Percentiles rank a stretch among this genome's conserved stretches.
Conservation (phyloP, 768 basidiomycete genomes). For the Auricularia sp. region DNA sequence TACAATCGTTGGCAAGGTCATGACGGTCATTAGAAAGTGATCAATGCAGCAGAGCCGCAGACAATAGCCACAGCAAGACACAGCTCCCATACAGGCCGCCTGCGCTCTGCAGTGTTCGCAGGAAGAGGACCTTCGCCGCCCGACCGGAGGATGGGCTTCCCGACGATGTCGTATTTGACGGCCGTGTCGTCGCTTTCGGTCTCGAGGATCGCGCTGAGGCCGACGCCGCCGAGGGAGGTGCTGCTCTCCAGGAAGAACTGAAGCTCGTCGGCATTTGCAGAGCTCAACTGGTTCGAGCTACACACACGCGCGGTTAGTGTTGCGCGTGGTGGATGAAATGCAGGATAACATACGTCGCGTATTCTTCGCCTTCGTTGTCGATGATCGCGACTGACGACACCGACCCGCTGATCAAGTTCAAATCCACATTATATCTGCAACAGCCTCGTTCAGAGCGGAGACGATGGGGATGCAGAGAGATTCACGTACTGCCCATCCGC, state of each 20-base stretch:
- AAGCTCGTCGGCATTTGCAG: background rate
- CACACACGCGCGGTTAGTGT: background rate
- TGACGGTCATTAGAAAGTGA: no score
- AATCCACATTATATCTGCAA: background rate
- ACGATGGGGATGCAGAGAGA: background rate
- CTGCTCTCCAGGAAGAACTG: background rate
- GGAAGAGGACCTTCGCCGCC: background rate
- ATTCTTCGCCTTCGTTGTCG: background rate
- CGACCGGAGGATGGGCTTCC: background rate
- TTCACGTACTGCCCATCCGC: background rate
- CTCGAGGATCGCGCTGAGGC: background rate
- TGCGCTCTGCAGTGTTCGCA: no score
- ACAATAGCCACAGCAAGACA: no score
- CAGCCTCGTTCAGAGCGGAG: background rate
- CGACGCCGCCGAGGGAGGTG: background rate
- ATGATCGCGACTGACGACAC: background rate
- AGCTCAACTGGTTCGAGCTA: background rate
- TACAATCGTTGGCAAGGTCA: no score
- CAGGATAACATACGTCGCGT: background rate
- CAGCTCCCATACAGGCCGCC: no score
- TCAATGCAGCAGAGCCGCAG: no score
- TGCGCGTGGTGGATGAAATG: background rate
- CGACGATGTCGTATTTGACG: background rate
- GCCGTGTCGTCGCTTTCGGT: background rate
- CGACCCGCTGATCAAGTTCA: background rate